Base-by-base conservation (phyloP, 345 rosid genomes). In the Leavenworthia alabamica region DNA sequence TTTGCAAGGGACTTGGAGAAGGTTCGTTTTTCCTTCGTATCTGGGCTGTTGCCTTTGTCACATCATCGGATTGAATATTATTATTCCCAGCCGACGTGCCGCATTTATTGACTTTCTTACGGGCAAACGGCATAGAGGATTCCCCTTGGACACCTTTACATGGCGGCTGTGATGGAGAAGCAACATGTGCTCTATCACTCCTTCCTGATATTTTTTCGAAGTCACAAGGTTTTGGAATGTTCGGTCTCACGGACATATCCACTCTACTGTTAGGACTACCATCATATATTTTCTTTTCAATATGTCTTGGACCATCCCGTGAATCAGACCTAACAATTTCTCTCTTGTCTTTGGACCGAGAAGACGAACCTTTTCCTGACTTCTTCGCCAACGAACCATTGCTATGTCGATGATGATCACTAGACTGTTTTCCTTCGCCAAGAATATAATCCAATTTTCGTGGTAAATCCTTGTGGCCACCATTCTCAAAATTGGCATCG, bases 341-440 rank as follows among this genome's bases (percentile, higher is more conserved):
- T 43, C 33, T 78, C 75, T 74, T 80, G 59, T 84, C 97, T 81
- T 80, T 89, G 29, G 88, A 79, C 67, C 76, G 67, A 14, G 86
- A 85, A 55, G 85, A 83, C 41, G 85, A 82, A 42, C 79, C 78
- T 74, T 81, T 90, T 35, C 82, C 87, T 32, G 84, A 73, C 72
- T 80, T 88, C 75, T 72, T 81, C 54, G 79, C 56, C 47, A 42
- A 69, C 54, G 83, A 74, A 16, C 72, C 78, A 58, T 70, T 75
- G 49, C 70, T 73, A 79, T 35, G 80, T 71, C 64, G 60, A 42
- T 62, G 58, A 51, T 69, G 76, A 61, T 72, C 79, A 27, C 69
- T 81, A 36, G 64, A 77, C 66, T 70, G 79, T 69, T 73, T 79
- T 72, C 73, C 81, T 68, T 79, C 82, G 47, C 40, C 67, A 42